phyloP scores from a whole-genome alignment of 805 yeast genomes.

The Myxozyma melibiosi region DNA sequence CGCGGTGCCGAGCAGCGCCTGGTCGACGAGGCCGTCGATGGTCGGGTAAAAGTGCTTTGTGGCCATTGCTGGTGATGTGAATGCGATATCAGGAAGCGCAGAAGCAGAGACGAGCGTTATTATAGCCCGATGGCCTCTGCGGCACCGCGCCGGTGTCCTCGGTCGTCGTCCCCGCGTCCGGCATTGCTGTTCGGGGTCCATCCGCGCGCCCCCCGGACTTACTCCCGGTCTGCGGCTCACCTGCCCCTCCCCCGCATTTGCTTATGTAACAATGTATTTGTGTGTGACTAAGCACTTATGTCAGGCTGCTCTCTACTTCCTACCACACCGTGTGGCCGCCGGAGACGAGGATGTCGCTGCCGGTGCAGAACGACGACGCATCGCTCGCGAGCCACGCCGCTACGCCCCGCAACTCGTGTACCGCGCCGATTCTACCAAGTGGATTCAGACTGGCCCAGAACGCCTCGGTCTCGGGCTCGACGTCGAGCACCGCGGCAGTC shows the following conservation, averaged over 20 bases:
- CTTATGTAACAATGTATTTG: neutral
- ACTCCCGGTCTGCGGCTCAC: neutral
- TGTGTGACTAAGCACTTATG: too few relatives aligned
- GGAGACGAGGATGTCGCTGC: constrained; percentile 63
- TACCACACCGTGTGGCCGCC: constrained; percentile 55
- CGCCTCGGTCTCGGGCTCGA: constrained; percentile 43
- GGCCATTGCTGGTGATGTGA: constrained; percentile 36
- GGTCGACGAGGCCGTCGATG: constrained; percentile 43
- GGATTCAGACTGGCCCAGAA: constrained; percentile 55
- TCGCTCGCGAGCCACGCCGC: constrained; percentile 66
- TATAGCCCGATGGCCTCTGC: neutral
- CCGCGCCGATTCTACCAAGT: constrained; percentile 63
- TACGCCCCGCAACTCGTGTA: constrained; percentile 68
- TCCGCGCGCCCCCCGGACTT: constrained; percentile 6
- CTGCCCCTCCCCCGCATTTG: neutral
- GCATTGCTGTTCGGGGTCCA: neutral
- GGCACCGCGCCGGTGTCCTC: neutral
- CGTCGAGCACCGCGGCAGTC: constrained; percentile 49
- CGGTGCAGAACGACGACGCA: constrained; percentile 69
- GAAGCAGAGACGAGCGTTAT: neutral
- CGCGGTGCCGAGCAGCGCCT: constrained; percentile 47
- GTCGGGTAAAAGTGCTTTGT: constrained; percentile 50
- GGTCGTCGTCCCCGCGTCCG: neutral
- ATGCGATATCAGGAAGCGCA: neutral
- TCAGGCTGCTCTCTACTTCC: neutral